These are phyloP conservation scores for Trypanosoma theileri DNA, from an alignment of 208 protist genomes.

Conservation along the genomic window DNA sequence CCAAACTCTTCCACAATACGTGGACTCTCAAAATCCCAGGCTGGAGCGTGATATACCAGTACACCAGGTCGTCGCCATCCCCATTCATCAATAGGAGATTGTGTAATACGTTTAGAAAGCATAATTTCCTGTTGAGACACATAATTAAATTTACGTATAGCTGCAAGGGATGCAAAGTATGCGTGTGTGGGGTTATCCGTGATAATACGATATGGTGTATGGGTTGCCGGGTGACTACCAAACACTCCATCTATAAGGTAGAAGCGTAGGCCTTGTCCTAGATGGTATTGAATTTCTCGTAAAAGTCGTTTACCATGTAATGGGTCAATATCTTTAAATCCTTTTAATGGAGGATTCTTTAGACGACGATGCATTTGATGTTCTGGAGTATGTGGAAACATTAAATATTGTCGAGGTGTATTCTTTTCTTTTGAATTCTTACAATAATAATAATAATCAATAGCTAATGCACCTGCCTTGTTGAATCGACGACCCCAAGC, in stretches of 20 bases:
- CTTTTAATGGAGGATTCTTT: constrained; percentile 62
- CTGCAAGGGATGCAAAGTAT: constrained; percentile 80
- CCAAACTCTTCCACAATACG: constrained; percentile 92
- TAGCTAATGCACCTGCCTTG: constrained; percentile 54
- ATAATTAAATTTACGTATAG: constrained; percentile 85
- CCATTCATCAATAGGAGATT: constrained; percentile 89
- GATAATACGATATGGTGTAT: constrained; percentile 87
- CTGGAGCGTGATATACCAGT: constrained; percentile 82
- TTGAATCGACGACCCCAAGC: constrained; percentile 69
- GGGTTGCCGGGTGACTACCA: constrained; percentile 64
- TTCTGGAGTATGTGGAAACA: constrained; percentile 85
- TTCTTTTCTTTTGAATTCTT: constrained; percentile 23
- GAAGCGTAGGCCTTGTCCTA: constrained; percentile 86
- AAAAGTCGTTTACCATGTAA: constrained; percentile 87
- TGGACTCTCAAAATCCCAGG: constrained; percentile 82
- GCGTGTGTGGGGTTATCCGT: constrained; percentile 89
- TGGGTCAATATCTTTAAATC: constrained; percentile 53
- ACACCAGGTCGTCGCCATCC: constrained; percentile 81
- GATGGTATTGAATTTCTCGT: constrained; percentile 88
- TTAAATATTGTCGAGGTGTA: constrained; percentile 42
- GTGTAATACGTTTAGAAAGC: constrained; percentile 81
- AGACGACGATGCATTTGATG: constrained; percentile 79
- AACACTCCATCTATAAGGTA: constrained; percentile 89
- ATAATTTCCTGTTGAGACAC: constrained; percentile 82
- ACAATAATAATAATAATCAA: constrained; percentile 43